phyloP scores from a whole-genome alignment of 805 yeast species.

The Candida germanica region DNA sequence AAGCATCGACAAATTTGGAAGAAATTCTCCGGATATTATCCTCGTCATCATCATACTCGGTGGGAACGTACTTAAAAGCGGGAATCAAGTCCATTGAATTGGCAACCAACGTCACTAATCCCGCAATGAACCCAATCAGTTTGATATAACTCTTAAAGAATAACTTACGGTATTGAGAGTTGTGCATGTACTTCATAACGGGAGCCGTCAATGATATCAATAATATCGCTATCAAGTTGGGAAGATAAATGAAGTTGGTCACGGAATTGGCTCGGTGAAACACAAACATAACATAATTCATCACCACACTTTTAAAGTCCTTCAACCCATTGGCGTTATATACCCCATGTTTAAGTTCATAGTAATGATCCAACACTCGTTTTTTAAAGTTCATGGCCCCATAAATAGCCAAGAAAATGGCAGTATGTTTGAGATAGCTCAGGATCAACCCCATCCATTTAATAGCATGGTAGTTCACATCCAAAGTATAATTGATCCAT shows the following conservation, averaged over 20 bases:
- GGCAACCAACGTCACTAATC: conserved; percentile 23
- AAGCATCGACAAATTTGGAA: conserved; percentile 23
- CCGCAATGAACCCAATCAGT: conserved; percentile 32
- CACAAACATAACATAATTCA: conserved; percentile 18
- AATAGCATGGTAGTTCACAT: conserved; percentile 20
- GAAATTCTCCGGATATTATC: conserved; percentile 20
- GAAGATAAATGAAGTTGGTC: conserved; percentile 33
- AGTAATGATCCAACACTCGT: conserved; percentile 20
- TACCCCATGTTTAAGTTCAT: conserved; percentile 18
- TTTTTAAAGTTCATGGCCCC: conserved; percentile 19
- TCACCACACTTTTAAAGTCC: conserved; percentile 10
- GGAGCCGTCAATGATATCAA: conserved; percentile 35
- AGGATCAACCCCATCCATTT: conserved; percentile 27
- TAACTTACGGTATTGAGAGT: conserved; percentile 18
- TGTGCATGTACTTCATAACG: conserved; percentile 17
- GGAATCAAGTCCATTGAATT: conserved; percentile 22
- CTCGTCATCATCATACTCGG: conserved; percentile 9
- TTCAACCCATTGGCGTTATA: conserved; percentile 10
- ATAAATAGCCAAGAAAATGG: conserved; percentile 16
- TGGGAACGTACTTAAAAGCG: conserved; percentile 14
- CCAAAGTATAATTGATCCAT: conserved; percentile 38
- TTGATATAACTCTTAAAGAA: conserved; percentile 35
- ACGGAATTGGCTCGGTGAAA: conserved; percentile 27
- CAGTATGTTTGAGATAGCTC: conserved; percentile 27
- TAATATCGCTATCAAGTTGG: conserved; percentile 34